These are phyloP conservation scores for Aleurites moluccanus DNA, from an alignment of 441 rosid species.

Conservation along the genomic window DNA sequence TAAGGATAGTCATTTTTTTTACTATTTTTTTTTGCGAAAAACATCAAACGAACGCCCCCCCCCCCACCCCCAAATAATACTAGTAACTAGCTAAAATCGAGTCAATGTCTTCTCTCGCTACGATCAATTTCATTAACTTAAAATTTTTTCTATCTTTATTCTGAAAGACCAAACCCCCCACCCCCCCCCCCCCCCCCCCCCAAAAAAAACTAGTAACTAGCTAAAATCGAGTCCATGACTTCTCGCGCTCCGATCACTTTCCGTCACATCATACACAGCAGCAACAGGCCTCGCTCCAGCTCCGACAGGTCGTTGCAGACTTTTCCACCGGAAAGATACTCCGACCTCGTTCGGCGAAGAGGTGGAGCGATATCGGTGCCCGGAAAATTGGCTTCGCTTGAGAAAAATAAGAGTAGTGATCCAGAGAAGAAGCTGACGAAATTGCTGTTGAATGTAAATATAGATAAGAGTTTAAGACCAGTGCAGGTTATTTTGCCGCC, in stretches of 20 bases:
- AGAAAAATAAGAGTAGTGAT: not conserved
- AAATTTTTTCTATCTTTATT: too few relatives aligned
- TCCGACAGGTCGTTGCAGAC: conserved; percentile 19
- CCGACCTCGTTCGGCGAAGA: conserved; percentile 24
- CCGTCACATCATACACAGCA: conserved; percentile 9
- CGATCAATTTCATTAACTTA: too few relatives aligned
- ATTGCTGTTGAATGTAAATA: conserved; percentile 55
- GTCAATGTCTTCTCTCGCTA: too few relatives aligned
- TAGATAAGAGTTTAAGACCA: conserved; percentile 57
- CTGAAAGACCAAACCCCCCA: too few relatives aligned
- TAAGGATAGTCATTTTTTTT: too few relatives aligned
- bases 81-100: too few relatives aligned
- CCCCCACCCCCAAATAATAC: too few relatives aligned
- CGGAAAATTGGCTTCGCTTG: conserved; percentile 14
- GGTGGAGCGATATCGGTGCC: conserved; percentile 31
- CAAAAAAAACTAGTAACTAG: too few relatives aligned
- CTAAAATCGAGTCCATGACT: not conserved
- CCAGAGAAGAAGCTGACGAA: conserved; percentile 30
- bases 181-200: too few relatives aligned
- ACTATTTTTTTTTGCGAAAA: too few relatives aligned
- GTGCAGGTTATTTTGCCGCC: conserved; percentile 47
- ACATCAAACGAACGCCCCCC: too few relatives aligned
- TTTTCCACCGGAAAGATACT: conserved; percentile 33
- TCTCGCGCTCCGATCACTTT: conserved; percentile 20
- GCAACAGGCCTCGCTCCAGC: conserved; percentile 10